A percentile compares a stretch with the other conserved stretches of the same genome.
Conservation (phyloP, 176 grass and related monocot species). For the Zea luxurians region DNA sequence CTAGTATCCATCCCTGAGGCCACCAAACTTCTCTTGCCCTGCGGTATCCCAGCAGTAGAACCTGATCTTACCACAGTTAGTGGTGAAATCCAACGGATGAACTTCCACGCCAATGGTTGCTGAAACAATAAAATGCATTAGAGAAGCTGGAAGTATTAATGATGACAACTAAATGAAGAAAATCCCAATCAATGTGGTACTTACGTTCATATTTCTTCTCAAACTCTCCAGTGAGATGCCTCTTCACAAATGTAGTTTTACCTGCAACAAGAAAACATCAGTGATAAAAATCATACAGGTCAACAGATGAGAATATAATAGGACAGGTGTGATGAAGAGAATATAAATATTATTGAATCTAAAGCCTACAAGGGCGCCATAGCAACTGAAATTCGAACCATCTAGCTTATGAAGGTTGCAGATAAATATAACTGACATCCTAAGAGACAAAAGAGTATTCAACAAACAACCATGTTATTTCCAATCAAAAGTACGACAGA, state of each 20-base stretch:
- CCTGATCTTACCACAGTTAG: slow-evolving; percentile 81
- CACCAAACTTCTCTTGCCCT: slow-evolving; percentile 87
- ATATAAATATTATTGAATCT: not conserved
- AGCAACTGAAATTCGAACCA: not conserved
- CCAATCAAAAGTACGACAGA: not conserved
- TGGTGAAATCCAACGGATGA: slow-evolving; percentile 83
- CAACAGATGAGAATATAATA: not conserved
- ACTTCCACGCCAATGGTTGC: slow-evolving; percentile 93
- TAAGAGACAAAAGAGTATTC: not conserved
- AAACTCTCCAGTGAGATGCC: slow-evolving; percentile 89
- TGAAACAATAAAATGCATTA: slow-evolving; percentile 24
- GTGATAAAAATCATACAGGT: not conserved
- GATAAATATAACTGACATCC: not conserved
- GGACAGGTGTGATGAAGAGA: not conserved
- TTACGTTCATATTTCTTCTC: slow-evolving; percentile 88
- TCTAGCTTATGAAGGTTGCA: not conserved
- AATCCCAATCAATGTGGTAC: not conserved
- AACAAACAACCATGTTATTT: not conserved
- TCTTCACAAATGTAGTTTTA: slow-evolving; percentile 94
- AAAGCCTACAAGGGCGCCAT: not conserved
- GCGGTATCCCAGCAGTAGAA: slow-evolving; percentile 95
- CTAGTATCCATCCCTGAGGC: slow-evolving; percentile 49
- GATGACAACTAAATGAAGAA: not conserved
- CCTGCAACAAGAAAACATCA: slow-evolving; percentile 39
- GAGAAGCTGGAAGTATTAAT: not conserved